Base-by-base conservation (phyloP, 331 rosid genomes). In the Prunus yedoensis region DNA sequence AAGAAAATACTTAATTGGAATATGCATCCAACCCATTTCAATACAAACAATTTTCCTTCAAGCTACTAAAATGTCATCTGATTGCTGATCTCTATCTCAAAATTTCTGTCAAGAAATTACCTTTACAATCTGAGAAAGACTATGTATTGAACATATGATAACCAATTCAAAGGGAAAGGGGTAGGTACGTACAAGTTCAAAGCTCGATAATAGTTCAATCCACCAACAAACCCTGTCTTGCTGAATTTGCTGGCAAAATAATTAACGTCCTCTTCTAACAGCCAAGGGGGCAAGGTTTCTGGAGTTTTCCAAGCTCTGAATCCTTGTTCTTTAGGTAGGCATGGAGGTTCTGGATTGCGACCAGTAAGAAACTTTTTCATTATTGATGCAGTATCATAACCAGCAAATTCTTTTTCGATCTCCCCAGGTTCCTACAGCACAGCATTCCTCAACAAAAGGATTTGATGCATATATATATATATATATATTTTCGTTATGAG, bases 141-240 rank as follows among this genome's bases (percentile, higher is more conserved):
- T 4, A 23, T 0, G 51, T 28, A n/a, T 28, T 8, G 18, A 13
- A 17, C 18, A 12, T 17, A 61, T 14, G 8, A 7, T 50, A 12
- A 51, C 12, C 0, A 20, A 15, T 16, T 32, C 25, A 20, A 14
- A 47, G 21, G 18, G 43, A 21, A 63, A 20, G 10, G 7, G 12
- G 43, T 1, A 28, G 10, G 38, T 78, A 80, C 91, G 46, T 79
- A 93, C 97, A 85, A 77, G 78, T 91, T 78, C 35, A 89, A 2
- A 30, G 93, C 92, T 12, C 96, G 93, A 79, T 91, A 93, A 74
- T 91, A 91, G 84, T 93, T 93, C 45, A 91, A 79, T 52, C 97
- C 98, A 5, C 98, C 98, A 5, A 91, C 89, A 74, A 91, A 91
- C 70, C 98, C 97, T n/a, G 53, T 87, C 73, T 88, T 85, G 30